Percentiles rank a stretch among this genome's conserved stretches.
Evolutionary conservation across 345 rosid genomes (phyloP).

Genomic region (Populus simonii): DNA sequence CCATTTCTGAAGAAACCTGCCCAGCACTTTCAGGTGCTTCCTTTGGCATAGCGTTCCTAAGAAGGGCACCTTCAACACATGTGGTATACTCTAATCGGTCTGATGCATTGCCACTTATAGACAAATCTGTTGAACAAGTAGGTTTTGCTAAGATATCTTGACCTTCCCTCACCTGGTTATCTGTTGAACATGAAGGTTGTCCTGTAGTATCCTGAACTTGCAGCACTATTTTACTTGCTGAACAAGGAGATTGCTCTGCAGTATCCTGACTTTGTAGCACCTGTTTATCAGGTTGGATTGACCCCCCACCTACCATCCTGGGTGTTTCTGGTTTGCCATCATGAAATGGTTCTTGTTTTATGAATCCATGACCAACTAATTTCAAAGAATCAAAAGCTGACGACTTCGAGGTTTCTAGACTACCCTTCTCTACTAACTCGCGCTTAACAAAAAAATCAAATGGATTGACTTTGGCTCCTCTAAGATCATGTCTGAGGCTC

Average conservation of each 20-base stretch:
- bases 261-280: constrained; percentile 6
- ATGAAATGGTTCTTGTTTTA: constrained; percentile 52
- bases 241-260: constrained; percentile 4
- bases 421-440: constrained; percentile 38
- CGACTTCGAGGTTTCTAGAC: constrained; percentile 18
- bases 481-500: constrained; percentile 23
- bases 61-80: constrained; percentile 13
- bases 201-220: background rate
- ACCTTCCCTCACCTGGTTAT: background rate
- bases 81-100: constrained; percentile 16
- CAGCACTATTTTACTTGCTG: background rate
- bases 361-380: constrained; percentile 25
- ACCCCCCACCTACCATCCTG: background rate
- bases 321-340: constrained; percentile 30
- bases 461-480: constrained; percentile 18
- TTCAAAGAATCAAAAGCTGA: constrained; percentile 24
- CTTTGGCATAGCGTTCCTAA: constrained; percentile 13
- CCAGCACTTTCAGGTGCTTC: constrained; percentile 26
- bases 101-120: constrained; percentile 11
- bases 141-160: constrained; percentile 10
- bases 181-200: background rate
- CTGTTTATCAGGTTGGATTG: background rate
- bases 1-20: constrained; percentile 23
- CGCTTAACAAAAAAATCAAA: constrained; percentile 28
- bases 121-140: constrained; percentile 25